Evolutionary conservation across 108 stramenopile genomes (phyloP).

Genomic region (Nitzschia sp.): DNA sequence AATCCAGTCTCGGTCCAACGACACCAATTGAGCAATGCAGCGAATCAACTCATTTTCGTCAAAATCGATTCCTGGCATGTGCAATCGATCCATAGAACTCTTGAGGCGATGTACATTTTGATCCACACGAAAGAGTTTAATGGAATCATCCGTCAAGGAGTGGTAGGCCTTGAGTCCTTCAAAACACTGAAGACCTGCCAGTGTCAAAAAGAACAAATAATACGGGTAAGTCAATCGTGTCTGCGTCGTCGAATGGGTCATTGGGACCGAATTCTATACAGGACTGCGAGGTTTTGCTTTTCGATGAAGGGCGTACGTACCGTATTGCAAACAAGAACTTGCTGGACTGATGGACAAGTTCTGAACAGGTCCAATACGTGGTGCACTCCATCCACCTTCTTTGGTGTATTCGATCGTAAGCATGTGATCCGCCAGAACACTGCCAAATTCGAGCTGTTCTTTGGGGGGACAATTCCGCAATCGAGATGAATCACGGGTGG

Average conservation of each 20-base stretch:
- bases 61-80: constrained; percentile 83
- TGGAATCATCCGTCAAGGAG: constrained; percentile 39
- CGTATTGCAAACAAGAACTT: constrained; percentile 88
- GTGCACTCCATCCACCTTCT: constrained; percentile 70
- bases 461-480: constrained; percentile 48
- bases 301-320: constrained; percentile 22
- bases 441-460: constrained; percentile 76
- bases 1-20: constrained; percentile 88
- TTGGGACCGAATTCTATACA: not conserved
- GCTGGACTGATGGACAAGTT: constrained; percentile 86
- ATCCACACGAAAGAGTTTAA: constrained; percentile 91
- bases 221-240: no score
- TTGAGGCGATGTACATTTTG: constrained; percentile 84
- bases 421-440: constrained; percentile 92
- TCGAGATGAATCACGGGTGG: constrained; percentile 27
- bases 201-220: constrained; percentile 1
- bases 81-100: constrained; percentile 74
- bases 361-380: constrained; percentile 78
- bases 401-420: constrained; percentile 77
- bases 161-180: constrained; percentile 92
- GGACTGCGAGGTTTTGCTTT: not conserved
- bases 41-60: constrained; percentile 66
- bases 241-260: no score
- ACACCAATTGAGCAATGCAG: constrained; percentile 76
- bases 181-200: constrained; percentile 82